phyloP scores from a whole-genome alignment of 257 asterid genomes.

The Solanum chaucha region DNA sequence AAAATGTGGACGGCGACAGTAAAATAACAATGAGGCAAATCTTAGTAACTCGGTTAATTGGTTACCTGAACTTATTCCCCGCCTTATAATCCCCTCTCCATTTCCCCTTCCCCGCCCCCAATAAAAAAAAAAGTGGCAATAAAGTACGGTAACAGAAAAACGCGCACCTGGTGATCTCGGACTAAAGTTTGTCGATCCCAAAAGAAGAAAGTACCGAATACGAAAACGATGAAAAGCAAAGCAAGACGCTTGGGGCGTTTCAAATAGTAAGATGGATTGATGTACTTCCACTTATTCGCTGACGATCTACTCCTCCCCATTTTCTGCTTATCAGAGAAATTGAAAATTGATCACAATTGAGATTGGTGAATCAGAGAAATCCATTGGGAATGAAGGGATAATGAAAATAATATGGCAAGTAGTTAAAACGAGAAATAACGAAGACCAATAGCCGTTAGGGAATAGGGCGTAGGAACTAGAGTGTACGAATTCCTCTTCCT shows the following conservation, averaged over 20 bases:
- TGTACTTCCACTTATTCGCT: slow-evolving; percentile 37
- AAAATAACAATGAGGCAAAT: neutral
- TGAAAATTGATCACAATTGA: neutral
- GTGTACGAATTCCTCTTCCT: neutral
- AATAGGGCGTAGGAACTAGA: neutral
- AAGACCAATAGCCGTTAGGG: neutral
- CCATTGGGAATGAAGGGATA: neutral
- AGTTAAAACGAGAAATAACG: neutral
- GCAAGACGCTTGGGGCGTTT: slow-evolving; percentile 91
- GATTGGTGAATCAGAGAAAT: neutral
- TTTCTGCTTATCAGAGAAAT: neutral
- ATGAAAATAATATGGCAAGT: neutral
- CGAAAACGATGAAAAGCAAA: slow-evolving; percentile 54
- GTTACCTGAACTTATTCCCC: no score
- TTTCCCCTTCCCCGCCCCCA: no score
- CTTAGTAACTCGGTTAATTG: neutral
- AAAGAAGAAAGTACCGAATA: slow-evolving; percentile 41
- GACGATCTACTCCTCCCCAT: slow-evolving; percentile 95
- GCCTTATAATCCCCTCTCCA: no score
- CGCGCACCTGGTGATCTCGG: neutral
- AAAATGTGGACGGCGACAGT: neutral
- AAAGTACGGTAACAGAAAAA: neutral
- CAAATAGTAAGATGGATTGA: slow-evolving; percentile 80
- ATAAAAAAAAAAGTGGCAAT: no score
- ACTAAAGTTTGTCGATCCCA: slow-evolving; percentile 85